These are phyloP conservation scores for Phytophthora pinifolia DNA, from an alignment of 352 stramenopile species.

Conservation along the genomic window DNA sequence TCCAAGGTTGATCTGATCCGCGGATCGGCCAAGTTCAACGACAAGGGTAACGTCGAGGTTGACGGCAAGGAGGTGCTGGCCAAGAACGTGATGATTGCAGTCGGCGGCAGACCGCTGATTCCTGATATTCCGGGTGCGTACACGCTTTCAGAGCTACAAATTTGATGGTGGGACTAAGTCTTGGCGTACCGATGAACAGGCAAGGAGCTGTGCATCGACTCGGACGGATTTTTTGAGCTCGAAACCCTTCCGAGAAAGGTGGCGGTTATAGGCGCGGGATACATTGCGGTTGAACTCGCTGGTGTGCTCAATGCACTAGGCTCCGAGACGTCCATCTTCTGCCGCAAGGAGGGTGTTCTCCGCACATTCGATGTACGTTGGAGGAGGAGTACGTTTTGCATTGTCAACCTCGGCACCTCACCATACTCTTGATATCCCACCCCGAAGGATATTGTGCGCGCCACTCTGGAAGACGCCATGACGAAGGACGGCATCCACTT, in stretches of 20 bases:
- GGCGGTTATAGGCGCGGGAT: constrained; percentile 96
- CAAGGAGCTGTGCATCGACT: constrained; percentile 93
- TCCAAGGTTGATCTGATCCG: constrained; percentile 88
- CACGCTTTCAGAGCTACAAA: background rate
- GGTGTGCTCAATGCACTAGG: constrained; percentile 94
- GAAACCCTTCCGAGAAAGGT: constrained; percentile 91
- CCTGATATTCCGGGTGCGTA: constrained; percentile 52
- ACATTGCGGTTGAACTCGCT: constrained; percentile 98
- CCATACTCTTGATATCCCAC: background rate
- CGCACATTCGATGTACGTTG: constrained; percentile 84
- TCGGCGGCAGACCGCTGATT: constrained; percentile 59
- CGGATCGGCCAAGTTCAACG: constrained; percentile 89
- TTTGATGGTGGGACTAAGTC: constrained; percentile 3
- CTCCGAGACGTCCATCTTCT: constrained; percentile 90
- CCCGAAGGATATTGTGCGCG: constrained; percentile 42
- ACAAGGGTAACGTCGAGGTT: constrained; percentile 77
- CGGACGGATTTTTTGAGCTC: constrained; percentile 97
- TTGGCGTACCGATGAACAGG: constrained; percentile 30
- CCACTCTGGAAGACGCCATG: constrained; percentile 63
- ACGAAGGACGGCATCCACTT: constrained; percentile 52
- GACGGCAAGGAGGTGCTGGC: constrained; percentile 55
- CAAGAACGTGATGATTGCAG: constrained; percentile 68
- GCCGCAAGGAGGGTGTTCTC: constrained; percentile 83
- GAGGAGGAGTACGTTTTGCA: no score
- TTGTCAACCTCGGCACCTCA: no score